Evolutionary conservation across 306 rosid genomes (phyloP), one percentile per base, ranked within the genome.

Genomic region (Lathyrus tuberosus): DNA sequence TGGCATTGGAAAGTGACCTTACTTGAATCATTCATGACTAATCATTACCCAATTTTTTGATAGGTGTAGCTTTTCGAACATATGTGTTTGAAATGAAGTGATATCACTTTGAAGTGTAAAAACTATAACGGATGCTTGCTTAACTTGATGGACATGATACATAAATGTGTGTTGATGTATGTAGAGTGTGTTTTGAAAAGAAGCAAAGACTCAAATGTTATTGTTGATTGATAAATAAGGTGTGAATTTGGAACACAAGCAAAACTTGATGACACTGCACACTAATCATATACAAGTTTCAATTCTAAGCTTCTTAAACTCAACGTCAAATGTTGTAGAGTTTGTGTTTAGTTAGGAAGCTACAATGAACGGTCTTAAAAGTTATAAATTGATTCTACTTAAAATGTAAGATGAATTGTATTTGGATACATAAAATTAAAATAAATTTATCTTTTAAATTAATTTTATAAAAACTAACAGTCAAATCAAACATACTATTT

Each of bases 201-300:
- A 57, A 57, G 62, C 62, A 57, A 28, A 57, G 18, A 26, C 62
- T 26, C 11, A 3, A 28, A 13, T 54, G 9, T 54, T 51, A n/a
- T n/a, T n/a, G n/a, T n/a, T n/a, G 53, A 22, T 47, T 15, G 53
- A 24, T 24, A 24, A 47, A n/a, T 47, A 20, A 15, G 9, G 22
- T 22, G 31, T 52, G 35, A 22, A 28, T 51, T 22, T 54, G 61
- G 35, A 54, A 54, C 15, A 53, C 7, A 53, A 53, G 33, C 15
- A 53, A 53, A 53, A 53, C 60, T n/a, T 53, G 59, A 22, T 53
- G 59, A 53, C 33, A 22, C 22, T n/a, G 7, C 31, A 48, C 10
- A 33, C 38, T 33, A 49, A 7, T 49, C 11, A 49, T 8, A 0
- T 8, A 47, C 0, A 43, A 13, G 48, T 43, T 33, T 33, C 38